These are phyloP conservation scores for Lyophyllum shimeji DNA, from an alignment of 768 basidiomycete genomes.

Conservation along the genomic window DNA sequence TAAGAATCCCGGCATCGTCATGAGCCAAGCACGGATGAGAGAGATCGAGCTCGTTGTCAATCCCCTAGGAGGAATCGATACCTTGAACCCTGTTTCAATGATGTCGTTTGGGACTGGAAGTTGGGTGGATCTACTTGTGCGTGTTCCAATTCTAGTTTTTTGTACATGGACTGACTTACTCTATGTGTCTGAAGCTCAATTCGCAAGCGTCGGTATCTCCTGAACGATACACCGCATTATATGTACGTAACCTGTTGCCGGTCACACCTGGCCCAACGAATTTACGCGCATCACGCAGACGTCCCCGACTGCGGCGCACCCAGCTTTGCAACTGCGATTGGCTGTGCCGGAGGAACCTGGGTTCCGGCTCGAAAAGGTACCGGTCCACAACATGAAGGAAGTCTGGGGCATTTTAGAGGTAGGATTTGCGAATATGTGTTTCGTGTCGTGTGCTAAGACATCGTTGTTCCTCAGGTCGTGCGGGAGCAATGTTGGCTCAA, in stretches of 20 bases:
- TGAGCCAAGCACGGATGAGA: conserved; percentile 72
- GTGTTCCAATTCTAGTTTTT: conserved; percentile 19
- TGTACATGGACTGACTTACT: conserved; percentile 8
- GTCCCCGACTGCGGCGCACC: conserved; percentile 67
- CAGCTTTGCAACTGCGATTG: conserved; percentile 67
- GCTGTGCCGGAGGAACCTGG: conserved; percentile 74
- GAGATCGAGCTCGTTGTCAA: conserved; percentile 69
- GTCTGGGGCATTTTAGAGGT: conserved; percentile 79
- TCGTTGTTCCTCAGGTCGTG: conserved; percentile 50
- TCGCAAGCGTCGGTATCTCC: conserved; percentile 44
- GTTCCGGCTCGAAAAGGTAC: conserved; percentile 67
- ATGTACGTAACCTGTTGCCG: conserved; percentile 47
- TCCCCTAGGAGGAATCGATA: conserved; percentile 48
- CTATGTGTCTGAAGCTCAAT: conserved; percentile 47
- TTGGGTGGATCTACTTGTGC: conserved; percentile 67
- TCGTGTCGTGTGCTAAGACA: neutral
- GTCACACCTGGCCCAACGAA: neutral
- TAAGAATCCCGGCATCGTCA: conserved; percentile 55
- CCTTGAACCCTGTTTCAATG: conserved; percentile 39
- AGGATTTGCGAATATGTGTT: neutral
- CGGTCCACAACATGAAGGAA: conserved; percentile 70
- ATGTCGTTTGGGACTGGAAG: conserved; percentile 50
- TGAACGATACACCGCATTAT: conserved; percentile 66
- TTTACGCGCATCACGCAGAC: conserved; percentile 35
- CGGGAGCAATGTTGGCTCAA: conserved; percentile 86